phyloP scores from a whole-genome alignment of 2,329 filamentous ascomycete species.

The Grosmannia clavigera region DNA sequence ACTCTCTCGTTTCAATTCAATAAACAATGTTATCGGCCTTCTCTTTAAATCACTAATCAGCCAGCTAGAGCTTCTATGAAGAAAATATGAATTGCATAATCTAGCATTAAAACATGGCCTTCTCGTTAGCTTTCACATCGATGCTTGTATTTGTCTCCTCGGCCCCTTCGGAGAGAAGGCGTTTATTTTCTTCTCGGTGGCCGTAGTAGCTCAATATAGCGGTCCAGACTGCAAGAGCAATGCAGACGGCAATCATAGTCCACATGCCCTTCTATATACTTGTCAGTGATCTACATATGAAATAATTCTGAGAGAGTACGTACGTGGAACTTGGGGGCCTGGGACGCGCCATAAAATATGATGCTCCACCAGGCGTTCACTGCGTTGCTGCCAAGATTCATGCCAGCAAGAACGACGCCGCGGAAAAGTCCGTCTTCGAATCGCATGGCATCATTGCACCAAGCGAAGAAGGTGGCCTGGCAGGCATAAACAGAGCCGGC shows the following conservation, averaged over 20 bases:
- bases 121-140: background rate
- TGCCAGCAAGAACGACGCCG: slow-evolving; percentile 55
- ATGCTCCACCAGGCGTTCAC: slow-evolving; percentile 66
- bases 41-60: no score
- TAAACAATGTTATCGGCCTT: no score
- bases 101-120: background rate
- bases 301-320: slow-evolving; percentile 17
- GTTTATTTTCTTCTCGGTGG: slow-evolving; percentile 4
- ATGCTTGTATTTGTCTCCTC: background rate
- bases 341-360: slow-evolving; percentile 54
- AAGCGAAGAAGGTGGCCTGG: slow-evolving; percentile 64
- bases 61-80: background rate
- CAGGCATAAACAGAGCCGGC: slow-evolving; percentile 59
- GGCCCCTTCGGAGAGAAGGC: background rate
- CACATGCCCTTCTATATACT: slow-evolving; percentile 49
- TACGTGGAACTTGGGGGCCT: slow-evolving; percentile 53
- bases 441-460: slow-evolving; percentile 60
- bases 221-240: slow-evolving; percentile 49
- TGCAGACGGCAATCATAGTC: slow-evolving; percentile 55
- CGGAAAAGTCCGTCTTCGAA: slow-evolving; percentile 51
- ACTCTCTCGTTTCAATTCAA: no score
- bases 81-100: background rate
- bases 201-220: slow-evolving; percentile 36
- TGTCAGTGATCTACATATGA: slow-evolving; percentile 4
- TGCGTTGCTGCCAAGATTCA: slow-evolving; percentile 58